phyloP scores from a whole-genome alignment of 2,329 filamentous ascomycete genomes.

The Scedosporium boydii region DNA sequence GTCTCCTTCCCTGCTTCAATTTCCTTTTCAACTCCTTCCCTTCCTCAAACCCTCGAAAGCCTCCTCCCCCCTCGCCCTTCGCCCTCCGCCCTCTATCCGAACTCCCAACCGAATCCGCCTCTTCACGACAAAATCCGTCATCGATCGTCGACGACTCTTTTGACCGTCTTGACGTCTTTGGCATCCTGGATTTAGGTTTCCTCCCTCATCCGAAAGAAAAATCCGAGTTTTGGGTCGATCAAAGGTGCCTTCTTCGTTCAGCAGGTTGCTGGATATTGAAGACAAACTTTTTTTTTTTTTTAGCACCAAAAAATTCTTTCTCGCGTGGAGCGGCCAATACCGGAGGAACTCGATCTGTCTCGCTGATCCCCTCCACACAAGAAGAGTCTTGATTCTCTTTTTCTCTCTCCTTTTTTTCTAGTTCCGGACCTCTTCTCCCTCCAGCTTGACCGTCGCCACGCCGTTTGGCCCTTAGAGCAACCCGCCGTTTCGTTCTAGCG shows the following conservation, averaged over 20 bases:
- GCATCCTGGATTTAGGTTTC: conserved; percentile 8
- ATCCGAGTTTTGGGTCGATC: background rate
- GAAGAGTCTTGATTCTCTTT: background rate
- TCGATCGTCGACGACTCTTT: conserved; percentile 3
- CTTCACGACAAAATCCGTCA: conserved; percentile 6
- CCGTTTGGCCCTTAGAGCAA: background rate
- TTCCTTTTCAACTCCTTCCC: conserved; percentile 22
- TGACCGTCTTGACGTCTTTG: conserved; percentile 5
- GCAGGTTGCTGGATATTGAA: conserved; percentile 1
- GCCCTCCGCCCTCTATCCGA: background rate
- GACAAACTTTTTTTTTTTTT: background rate
- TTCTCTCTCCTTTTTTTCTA: background rate
- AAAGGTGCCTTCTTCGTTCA: background rate
- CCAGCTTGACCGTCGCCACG: background rate
- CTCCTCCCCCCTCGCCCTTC: background rate
- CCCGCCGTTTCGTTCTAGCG: background rate
- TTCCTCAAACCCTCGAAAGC: conserved; percentile 1
- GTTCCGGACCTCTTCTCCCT: background rate
- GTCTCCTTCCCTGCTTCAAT: conserved; percentile 4
- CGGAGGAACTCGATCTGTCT: background rate
- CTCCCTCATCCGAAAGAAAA: background rate
- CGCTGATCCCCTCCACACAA: background rate
- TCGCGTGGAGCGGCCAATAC: background rate
- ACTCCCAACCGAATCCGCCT: conserved; percentile 7
- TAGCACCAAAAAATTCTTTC: background rate